A percentile compares a stretch with the other conserved stretches of the same genome.
Evolutionary conservation across 2,329 filamentous ascomycete species (phyloP).

Genomic region (Claviceps sp.): DNA sequence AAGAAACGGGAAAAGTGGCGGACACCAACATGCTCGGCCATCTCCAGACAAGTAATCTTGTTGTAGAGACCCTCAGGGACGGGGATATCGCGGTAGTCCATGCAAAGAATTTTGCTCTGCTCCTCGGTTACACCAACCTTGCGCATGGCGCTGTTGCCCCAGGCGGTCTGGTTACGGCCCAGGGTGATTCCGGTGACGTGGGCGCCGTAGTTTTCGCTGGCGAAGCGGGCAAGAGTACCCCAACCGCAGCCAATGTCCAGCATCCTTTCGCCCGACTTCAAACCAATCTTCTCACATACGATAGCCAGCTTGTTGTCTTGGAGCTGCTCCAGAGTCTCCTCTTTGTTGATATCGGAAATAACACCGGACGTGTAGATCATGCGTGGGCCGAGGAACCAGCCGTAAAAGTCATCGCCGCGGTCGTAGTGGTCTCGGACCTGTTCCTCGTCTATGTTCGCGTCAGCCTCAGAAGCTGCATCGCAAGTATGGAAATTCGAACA

Average conservation of each 20-base stretch:
- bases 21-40: constrained; percentile 97
- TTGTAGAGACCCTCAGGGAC: constrained; percentile 58
- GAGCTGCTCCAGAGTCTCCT: constrained; percentile 86
- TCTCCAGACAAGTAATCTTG: constrained; percentile 95
- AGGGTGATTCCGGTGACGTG: constrained; percentile 82
- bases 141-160: constrained; percentile 84
- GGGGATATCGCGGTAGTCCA: constrained; percentile 93
- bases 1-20: constrained; percentile 74
- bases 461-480: constrained; percentile 3
- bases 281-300: constrained; percentile 88
- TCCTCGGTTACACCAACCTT: constrained; percentile 70
- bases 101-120: constrained; percentile 86
- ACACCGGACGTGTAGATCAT: constrained; percentile 98
- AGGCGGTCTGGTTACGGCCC: constrained; percentile 89
- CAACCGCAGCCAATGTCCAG: constrained; percentile 96
- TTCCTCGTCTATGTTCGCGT: constrained; percentile 52
- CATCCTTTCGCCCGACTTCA: constrained; percentile 68
- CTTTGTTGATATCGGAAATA: constrained; percentile 73
- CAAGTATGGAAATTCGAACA: neutral
- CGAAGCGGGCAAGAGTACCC: constrained; percentile 91
- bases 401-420: constrained; percentile 95
- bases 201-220: constrained; percentile 82
- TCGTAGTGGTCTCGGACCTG: constrained; percentile 97
- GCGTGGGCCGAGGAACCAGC: constrained; percentile 93
- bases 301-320: constrained; percentile 96